phyloP scores from a whole-genome alignment of 176 grass and related monocot species.

The Carex scoparia region DNA sequence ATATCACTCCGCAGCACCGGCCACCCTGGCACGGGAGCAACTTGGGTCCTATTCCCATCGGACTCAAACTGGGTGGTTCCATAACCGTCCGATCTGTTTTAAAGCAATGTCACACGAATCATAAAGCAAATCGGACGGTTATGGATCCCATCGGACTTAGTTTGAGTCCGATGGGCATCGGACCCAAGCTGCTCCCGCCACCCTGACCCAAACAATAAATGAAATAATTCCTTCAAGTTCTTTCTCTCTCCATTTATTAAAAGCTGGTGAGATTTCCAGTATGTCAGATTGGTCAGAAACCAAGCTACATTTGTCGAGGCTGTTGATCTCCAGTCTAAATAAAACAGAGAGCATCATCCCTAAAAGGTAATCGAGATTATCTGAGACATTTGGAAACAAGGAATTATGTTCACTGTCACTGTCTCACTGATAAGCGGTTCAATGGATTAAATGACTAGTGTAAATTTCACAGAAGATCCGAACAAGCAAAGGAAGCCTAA shows the following conservation, averaged over 20 bases:
- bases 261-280: not conserved
- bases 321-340: not conserved
- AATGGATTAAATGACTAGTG: no score
- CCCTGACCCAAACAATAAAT: not conserved
- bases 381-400: not conserved
- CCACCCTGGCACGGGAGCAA: not conserved
- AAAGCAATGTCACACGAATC: no score
- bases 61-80: no score
- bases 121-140: no score
- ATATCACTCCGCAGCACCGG: not conserved
- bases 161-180: no score
- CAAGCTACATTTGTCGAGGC: not conserved
- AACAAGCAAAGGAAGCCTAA: not conserved
- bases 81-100: no score
- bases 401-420: not conserved
- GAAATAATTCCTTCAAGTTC: not conserved
- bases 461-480: not conserved
- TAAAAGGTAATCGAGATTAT: not conserved
- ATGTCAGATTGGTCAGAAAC: not conserved
- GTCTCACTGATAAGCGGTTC: no score
- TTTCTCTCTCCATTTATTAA: not conserved
- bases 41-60: no score
- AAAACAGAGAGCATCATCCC: not conserved
- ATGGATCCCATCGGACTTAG: no score
- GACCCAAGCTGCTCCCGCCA: not conserved